Percentiles rank a stretch among this genome's conserved stretches.
These are phyloP conservation scores for Heliocybe sulcata DNA, from an alignment of 1,284 basidiomycete species.

Conservation along the genomic window DNA sequence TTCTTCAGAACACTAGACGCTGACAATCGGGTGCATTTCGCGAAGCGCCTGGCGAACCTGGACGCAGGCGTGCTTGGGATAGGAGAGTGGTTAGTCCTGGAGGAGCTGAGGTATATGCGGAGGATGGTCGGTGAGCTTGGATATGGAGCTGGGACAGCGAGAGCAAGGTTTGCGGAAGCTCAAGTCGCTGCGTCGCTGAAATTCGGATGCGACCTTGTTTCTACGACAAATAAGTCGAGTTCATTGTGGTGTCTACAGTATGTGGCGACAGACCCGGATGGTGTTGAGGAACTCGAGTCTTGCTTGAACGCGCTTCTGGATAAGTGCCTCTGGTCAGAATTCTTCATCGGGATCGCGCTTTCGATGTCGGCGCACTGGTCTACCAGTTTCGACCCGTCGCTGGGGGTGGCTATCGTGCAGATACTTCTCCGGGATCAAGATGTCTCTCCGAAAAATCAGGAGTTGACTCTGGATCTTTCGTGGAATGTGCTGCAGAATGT, in stretches of 20 bases:
- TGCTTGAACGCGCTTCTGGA: constrained; percentile 25
- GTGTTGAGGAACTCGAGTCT: constrained; percentile 21
- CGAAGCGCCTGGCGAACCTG: constrained; percentile 47
- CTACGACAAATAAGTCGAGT: constrained; percentile 22
- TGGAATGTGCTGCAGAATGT: neutral
- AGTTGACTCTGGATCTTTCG: neutral
- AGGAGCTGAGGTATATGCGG: constrained; percentile 45
- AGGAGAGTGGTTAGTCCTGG: constrained; percentile 63
- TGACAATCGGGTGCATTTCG: constrained; percentile 42
- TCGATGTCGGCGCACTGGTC: constrained; percentile 1
- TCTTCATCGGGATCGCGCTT: constrained; percentile 17
- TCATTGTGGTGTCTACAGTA: constrained; percentile 27
- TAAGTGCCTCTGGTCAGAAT: constrained; percentile 24
- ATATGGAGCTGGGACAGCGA: constrained; percentile 15
- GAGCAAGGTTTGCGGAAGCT: constrained; percentile 22
- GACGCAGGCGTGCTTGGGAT: constrained; percentile 52
- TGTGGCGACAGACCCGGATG: constrained; percentile 21
- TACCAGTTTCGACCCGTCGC: neutral
- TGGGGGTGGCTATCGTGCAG: neutral
- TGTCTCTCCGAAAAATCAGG: neutral
- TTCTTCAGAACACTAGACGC: constrained; percentile 54
- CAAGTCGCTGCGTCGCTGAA: constrained; percentile 33
- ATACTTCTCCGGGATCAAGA: neutral
- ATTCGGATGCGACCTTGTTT: constrained; percentile 30
- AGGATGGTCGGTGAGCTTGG: neutral